These are phyloP conservation scores for Saturnispora kantuleensis DNA, from an alignment of 805 yeast species.

Conservation along the genomic window DNA sequence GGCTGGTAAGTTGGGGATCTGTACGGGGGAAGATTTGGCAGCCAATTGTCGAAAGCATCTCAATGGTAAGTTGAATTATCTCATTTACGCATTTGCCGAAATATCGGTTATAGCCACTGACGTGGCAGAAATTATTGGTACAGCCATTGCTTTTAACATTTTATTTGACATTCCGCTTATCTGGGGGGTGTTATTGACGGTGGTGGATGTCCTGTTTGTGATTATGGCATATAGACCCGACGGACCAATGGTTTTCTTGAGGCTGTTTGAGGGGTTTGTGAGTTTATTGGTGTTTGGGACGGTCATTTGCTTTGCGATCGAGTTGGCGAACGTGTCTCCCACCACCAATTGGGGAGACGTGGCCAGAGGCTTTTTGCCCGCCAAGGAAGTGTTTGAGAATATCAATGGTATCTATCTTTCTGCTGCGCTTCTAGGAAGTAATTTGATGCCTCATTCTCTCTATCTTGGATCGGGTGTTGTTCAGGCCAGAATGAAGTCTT, in stretches of 20 bases:
- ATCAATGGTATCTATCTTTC: constrained; percentile 67
- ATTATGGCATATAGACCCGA: constrained; percentile 79
- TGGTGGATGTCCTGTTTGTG: constrained; percentile 77
- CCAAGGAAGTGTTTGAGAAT: constrained; percentile 33
- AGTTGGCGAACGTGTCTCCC: constrained; percentile 57
- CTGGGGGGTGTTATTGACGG: constrained; percentile 76
- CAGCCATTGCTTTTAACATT: constrained; percentile 86
- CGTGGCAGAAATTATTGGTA: constrained; percentile 95
- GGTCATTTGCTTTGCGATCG: constrained; percentile 75
- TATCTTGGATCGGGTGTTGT: constrained; percentile 85
- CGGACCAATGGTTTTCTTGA: constrained; percentile 67
- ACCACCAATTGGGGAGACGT: constrained; percentile 48
- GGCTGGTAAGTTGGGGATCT: constrained; percentile 84
- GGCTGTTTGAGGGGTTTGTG: constrained; percentile 77
- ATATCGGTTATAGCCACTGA: constrained; percentile 91
- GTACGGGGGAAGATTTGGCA: constrained; percentile 89
- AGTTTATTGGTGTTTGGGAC: constrained; percentile 70
- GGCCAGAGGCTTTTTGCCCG: constrained; percentile 58
- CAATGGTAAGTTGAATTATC: constrained; percentile 47
- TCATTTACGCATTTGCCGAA: constrained; percentile 72
- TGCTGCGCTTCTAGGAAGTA: constrained; percentile 85
- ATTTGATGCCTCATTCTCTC: constrained; percentile 91
- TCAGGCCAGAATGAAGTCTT: constrained; percentile 74
- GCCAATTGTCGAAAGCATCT: constrained; percentile 73
- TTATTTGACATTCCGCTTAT: constrained; percentile 71